These are phyloP conservation scores for Pseudonitzschia multistriata DNA, from an alignment of 108 stramenopile genomes.

Conservation along the genomic window DNA sequence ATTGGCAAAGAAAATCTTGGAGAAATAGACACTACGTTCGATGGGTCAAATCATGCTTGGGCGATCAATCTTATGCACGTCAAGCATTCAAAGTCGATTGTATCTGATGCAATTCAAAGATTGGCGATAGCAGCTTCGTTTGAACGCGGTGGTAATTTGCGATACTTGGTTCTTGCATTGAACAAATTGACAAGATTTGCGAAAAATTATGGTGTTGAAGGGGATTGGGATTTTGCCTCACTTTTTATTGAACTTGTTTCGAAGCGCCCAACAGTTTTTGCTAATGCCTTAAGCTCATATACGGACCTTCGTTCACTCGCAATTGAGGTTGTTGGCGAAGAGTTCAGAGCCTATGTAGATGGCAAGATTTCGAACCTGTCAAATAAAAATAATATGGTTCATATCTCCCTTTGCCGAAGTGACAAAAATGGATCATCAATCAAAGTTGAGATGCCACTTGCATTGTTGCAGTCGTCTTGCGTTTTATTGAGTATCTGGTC, in stretches of 20 bases:
- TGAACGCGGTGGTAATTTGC: conserved; percentile 61
- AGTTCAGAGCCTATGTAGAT: conserved; percentile 27
- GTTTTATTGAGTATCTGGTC: conserved; percentile 52
- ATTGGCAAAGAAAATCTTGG: conserved; percentile 26
- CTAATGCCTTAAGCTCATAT: conserved; percentile 51
- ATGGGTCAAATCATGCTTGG: conserved; percentile 40
- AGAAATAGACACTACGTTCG: conserved; percentile 15
- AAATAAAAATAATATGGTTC: conserved; percentile 10
- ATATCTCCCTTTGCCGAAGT: conserved; percentile 12
- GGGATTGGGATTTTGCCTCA: conserved; percentile 38
- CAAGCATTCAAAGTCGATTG: conserved; percentile 35
- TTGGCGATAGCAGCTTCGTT: conserved; percentile 49
- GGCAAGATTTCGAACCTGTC: neutral
- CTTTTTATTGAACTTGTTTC: conserved; percentile 59
- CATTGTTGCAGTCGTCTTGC: conserved; percentile 42
- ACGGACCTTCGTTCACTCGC: conserved; percentile 48
- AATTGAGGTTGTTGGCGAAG: conserved; percentile 40
- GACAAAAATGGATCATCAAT: neutral
- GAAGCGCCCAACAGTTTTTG: conserved; percentile 55
- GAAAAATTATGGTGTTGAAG: conserved; percentile 23
- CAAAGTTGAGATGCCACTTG: conserved; percentile 29
- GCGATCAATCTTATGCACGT: conserved; percentile 37
- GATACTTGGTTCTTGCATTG: conserved; percentile 44
- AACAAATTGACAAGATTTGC: conserved; percentile 40
- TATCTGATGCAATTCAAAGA: conserved; percentile 44